phyloP scores from a whole-genome alignment of 352 stramenopile species.

The Phytophthora melonis region DNA sequence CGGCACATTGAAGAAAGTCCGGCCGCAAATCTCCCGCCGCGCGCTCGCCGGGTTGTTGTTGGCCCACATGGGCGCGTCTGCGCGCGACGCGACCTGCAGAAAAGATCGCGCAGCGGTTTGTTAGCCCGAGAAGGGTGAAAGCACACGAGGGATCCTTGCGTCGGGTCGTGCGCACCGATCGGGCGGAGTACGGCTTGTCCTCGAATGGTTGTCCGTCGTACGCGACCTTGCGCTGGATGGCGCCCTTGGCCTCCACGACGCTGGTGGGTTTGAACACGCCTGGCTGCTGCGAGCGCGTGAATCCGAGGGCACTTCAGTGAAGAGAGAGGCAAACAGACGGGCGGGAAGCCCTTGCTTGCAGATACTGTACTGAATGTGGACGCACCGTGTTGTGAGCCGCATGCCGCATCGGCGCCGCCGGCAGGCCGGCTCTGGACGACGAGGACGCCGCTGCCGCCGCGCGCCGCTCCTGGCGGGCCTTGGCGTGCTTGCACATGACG shows the following conservation, averaged over 20 bases:
- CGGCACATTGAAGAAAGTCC: constrained; percentile 59
- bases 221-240: constrained; percentile 60
- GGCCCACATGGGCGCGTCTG: constrained; percentile 52
- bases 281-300: constrained; percentile 26
- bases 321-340: constrained; percentile 9
- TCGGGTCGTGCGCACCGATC: constrained; percentile 45
- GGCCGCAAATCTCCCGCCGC: constrained; percentile 52
- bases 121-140: neutral
- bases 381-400: constrained; percentile 18
- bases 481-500: constrained; percentile 76
- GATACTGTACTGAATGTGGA: neutral
- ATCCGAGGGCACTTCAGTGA: constrained; percentile 4
- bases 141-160: neutral
- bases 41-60: constrained; percentile 59
- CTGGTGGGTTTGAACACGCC: constrained; percentile 61
- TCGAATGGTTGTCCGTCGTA: constrained; percentile 67
- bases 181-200: constrained; percentile 40
- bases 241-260: constrained; percentile 56
- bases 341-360: neutral
- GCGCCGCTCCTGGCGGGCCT: constrained; percentile 44
- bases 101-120: constrained; percentile 19
- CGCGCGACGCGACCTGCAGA: constrained; percentile 29
- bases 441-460: constrained; percentile 1
- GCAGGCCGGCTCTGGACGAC: constrained; percentile 9
- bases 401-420: constrained; percentile 1